These are phyloP conservation scores for Tephrocybe sp. DNA, from an alignment of 768 basidiomycete genomes.

Conservation along the genomic window DNA sequence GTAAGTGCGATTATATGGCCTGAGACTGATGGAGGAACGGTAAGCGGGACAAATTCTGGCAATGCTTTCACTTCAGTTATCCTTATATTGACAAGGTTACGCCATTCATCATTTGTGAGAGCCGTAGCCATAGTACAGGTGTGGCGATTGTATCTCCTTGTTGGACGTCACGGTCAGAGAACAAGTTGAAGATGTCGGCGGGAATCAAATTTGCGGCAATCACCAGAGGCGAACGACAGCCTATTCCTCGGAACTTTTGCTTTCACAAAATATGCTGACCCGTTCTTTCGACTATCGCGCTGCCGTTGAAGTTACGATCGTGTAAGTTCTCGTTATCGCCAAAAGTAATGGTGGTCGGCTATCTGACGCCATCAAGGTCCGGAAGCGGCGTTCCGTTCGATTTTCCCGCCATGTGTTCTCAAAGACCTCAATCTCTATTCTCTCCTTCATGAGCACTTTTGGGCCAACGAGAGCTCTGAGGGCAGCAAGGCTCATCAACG, in stretches of 20 bases:
- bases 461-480: constrained; percentile 9
- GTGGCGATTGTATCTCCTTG: too few species aligned
- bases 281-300: too few species aligned
- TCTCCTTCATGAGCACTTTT: constrained; percentile 9
- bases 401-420: constrained; percentile 3
- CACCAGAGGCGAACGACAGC: too few species aligned
- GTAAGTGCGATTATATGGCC: constrained; percentile 27
- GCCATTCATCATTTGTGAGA: constrained; percentile 34
- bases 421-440: neutral
- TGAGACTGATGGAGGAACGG: neutral
- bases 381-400: constrained; percentile 9
- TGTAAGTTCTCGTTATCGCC: too few species aligned
- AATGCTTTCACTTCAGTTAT: constrained; percentile 26
- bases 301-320: too few species aligned
- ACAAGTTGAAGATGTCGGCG: too few species aligned
- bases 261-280: too few species aligned
- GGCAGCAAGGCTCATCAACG: constrained; percentile 2
- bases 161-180: too few species aligned
- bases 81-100: constrained; percentile 26
- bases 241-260: too few species aligned
- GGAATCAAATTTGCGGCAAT: too few species aligned
- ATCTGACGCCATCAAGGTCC: neutral
- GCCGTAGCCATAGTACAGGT: constrained; percentile 15
- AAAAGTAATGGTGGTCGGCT: neutral
- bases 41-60: constrained; percentile 12